Evolutionary conservation across 75 land plant species (phyloP), one percentile per base, ranked within the genome.

Genomic region (Ceratopteris richardii): DNA sequence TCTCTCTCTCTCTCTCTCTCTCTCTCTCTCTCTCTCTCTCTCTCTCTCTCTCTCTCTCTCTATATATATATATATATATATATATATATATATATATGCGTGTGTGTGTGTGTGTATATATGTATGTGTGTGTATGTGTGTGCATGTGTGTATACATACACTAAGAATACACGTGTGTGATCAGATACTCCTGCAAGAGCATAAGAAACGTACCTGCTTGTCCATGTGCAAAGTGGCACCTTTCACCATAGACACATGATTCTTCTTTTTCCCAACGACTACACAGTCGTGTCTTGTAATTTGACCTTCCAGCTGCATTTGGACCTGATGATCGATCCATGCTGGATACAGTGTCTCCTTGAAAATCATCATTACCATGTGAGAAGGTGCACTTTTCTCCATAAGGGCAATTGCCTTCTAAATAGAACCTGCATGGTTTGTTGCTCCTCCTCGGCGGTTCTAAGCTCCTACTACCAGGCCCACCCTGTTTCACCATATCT

Each of bases 361-460:
- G 18, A 42, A 20, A 74, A 90, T 97, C 99, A 61, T 62, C 82
- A 7, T 54, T 18, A 3, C 99, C 99, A 80, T 95, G 99, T 25
- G 99, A 97, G 78, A 90, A 95, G 61, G 89, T 88, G 70, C 99
- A 95, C 63, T 86, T 83, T 60, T 71, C 88, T 18, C 91, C 99
- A 75, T 87, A 95, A 0, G 96, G 83, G 57, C 99, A 95, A 55
- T 81, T 68, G 2, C 99, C 99, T 18, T 97, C 84, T 43, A 72
- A 70, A 69, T 90, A 97, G 90, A 90, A 95, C 76, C 91, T 89
- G 72, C 87, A 86, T 50, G 92, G 91, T 29, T 83, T 79, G 1
- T 88, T 95, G 0, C 90, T 95, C 74, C 88, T 95, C 88, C 92
- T 87, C 50, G 83, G 83, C 0, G 85, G 77, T 23, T 88, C 92